Base-by-base conservation (phyloP, 371 early-diverging fungal species). In the Batkoa obscura region DNA sequence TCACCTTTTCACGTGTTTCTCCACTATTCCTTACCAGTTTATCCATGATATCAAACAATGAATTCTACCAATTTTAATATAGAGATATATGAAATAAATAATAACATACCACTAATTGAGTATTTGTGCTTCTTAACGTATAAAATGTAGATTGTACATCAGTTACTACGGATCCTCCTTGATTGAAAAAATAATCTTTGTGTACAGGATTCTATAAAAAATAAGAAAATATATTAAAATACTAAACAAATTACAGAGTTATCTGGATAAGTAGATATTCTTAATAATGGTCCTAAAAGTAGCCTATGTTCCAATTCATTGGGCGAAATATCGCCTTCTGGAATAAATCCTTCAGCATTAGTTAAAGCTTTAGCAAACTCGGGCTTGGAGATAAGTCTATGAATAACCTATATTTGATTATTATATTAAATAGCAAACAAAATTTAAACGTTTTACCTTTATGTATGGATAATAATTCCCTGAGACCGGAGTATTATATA, bases 211-310 rank as follows among this genome's bases (percentile, higher is more conserved):
- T 34, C 8, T 51, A 61, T 36, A 3, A 12, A 2, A 30, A 23
- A 49, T 42, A 30, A 23, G 23, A 34, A 43, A 12, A n/a, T 45
- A 36, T 36, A 23, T 31, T 32, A 13, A n/a, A 36, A 30, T 2
- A 0, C 36, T 36, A 15, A 39, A 55, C 15, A 36, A 32, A 45
- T 33, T n/a, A 41, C 23, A n/a, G 69, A 64, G 68, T 72, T 74
- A 43, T 76, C 73, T 12, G 78, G 75, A 47, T 79, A 83, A 13
- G 68, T 75, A 12, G 83, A 71, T 0, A 80, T 58, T 31, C 69
- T 63, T 52, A 87, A 74, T 50, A 83, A 82, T 3, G 86, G 87
- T 0, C 91, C 91, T 1, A 88, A 64, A 30, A 87, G 60, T 23
- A 86, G 75, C 2, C 73, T 55, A 3, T 77, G 55, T 58, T 88